Percentiles rank a stretch among this genome's conserved stretches.
Conservation (phyloP, 495 filamentous ascomycete species). For the Apodospora peruviana region DNA sequence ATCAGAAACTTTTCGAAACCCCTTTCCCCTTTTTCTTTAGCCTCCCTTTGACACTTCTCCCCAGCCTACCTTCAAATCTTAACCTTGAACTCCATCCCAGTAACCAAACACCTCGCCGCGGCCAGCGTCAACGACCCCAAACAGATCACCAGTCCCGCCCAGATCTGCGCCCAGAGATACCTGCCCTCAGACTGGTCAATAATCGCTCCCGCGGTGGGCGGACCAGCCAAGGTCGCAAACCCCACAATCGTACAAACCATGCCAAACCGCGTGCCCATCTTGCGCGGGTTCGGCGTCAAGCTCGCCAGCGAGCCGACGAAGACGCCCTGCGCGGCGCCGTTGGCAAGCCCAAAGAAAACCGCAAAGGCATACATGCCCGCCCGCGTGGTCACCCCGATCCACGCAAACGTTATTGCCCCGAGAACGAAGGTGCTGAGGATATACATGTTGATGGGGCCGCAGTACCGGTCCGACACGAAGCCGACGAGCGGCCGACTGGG, state of each 20-base stretch:
- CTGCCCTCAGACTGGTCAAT: constrained; percentile 30
- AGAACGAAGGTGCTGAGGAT: constrained; percentile 24
- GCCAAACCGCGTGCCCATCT: constrained; percentile 40
- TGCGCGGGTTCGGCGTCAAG: constrained; percentile 31
- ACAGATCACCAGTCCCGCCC: constrained; percentile 33
- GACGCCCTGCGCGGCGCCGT: constrained; percentile 33
- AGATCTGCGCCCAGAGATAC: constrained; percentile 37
- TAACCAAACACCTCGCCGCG: constrained; percentile 10
- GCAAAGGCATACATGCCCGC: constrained; percentile 38
- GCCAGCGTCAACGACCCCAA: constrained; percentile 18
- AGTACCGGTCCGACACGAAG: constrained; percentile 31
- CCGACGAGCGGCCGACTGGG: constrained; percentile 32
- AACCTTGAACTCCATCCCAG: constrained; percentile 18
- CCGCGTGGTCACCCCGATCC: constrained; percentile 30
- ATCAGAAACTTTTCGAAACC: no score
- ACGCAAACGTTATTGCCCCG: constrained; percentile 29
- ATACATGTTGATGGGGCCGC: constrained; percentile 37
- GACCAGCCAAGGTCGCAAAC: constrained; percentile 37
- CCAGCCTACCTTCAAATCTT: no score
- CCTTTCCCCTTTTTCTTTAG: no score
- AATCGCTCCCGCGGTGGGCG: constrained; percentile 39
- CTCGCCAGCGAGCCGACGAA: constrained; percentile 34
- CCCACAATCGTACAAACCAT: constrained; percentile 38
- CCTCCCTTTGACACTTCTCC: no score
- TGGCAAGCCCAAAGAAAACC: constrained; percentile 34